Base-by-base conservation (phyloP, 768 basidiomycete species). In the Atractiella rhizophila region DNA sequence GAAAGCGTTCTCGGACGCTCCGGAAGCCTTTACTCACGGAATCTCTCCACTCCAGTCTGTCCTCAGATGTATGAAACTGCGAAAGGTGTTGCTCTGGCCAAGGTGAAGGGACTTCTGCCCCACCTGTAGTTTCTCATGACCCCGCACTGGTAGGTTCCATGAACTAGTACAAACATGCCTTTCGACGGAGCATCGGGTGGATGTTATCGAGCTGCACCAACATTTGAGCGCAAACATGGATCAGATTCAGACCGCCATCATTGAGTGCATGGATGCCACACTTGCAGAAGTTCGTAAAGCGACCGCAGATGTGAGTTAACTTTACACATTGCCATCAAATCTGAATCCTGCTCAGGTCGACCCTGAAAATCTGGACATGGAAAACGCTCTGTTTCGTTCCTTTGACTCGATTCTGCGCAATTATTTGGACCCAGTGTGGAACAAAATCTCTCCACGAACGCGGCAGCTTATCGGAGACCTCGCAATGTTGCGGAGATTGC, bases 1-100 rank as follows among this genome's bases (percentile, higher is more conserved):
- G 48, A 96, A 98, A 58, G 91, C 83, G 0, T 91, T 98, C 55
- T 81, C 83, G 2, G 91, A 96, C 57, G 78, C 94, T 52, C 85
- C 88, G 4, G 91, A 96, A 57, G 71, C 76, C 47, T 91, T 98
- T 46, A 85, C 77, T 0, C 80, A 72, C 47, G 88, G 86, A 1
- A 60, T 96, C 57, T 82, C 80, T 1, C 91, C 91, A 1, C 63
- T 98, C 18, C 77, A 74, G 52, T 83, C 75, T 39, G 76, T 88
- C 47, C 73, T 98, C 69, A 82, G 83, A 46, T 82, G 88, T 56
- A 66, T 96, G 6, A 80, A 85, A 48, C 62, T 96, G 34, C 69
- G 79, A 18, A 72, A 66, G n/a, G 82, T 85, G 5, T 73, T 81
- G 52, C 74, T 98, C 12, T 91, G 79, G 60, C 91, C 91, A 16